Evolutionary conservation across 768 basidiomycete genomes (phyloP).

Genomic region (Crassisporium funariophilum): DNA sequence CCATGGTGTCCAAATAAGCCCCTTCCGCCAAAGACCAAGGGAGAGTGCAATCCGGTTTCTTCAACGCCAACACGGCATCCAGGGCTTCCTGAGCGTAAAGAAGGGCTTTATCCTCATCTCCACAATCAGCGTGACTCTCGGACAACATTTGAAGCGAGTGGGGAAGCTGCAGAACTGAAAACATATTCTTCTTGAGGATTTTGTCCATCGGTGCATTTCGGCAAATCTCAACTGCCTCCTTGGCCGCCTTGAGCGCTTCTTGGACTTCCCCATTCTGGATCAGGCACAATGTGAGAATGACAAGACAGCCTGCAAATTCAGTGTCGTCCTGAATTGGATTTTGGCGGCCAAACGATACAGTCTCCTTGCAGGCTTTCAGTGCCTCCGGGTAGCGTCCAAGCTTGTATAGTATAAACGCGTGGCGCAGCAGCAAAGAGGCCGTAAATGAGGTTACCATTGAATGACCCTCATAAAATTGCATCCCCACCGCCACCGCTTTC

Average conservation of each 20-base stretch:
- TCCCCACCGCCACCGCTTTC: conserved; percentile 4
- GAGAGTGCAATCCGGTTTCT: conserved; percentile 1
- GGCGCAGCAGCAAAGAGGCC: conserved; percentile 7
- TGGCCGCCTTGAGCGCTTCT: not conserved
- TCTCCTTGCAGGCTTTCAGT: not conserved
- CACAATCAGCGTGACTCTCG: not conserved
- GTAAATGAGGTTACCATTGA: not conserved
- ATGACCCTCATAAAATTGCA: not conserved
- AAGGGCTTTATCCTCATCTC: conserved; percentile 6
- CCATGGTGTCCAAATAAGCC: conserved; percentile 1
- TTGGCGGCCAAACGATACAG: conserved; percentile 1
- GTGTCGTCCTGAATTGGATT: not conserved
- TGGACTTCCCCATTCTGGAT: not conserved
- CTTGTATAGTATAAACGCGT: conserved; percentile 3
- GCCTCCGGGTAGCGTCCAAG: conserved; percentile 9
- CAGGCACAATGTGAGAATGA: not conserved
- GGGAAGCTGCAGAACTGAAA: not conserved
- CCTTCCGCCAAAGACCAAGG: conserved; percentile 13
- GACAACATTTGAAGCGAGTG: conserved; percentile 1
- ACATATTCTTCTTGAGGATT: not conserved
- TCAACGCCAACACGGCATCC: conserved; percentile 3
- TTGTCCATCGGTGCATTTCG: not conserved
- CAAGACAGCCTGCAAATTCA: not conserved
- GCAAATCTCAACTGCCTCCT: conserved; percentile 9
- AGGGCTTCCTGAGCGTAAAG: conserved; percentile 7